Percentiles rank a stretch among this genome's conserved stretches.
Conservation (phyloP, 805 yeast species). For the Kazachstania taianensis region DNA sequence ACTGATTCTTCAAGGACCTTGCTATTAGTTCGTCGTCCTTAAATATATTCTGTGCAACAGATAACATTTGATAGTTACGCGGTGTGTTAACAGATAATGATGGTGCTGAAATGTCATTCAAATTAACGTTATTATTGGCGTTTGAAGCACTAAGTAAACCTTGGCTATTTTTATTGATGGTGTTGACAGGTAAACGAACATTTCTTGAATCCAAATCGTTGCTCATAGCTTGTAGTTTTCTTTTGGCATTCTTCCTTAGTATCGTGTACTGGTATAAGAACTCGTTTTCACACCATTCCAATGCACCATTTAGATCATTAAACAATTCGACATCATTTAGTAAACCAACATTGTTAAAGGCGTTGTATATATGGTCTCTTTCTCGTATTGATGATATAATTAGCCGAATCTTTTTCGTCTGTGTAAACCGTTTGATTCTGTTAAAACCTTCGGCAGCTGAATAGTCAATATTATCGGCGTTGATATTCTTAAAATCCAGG, state of each 20-base stretch:
- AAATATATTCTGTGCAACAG: constrained; percentile 31
- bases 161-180: background rate
- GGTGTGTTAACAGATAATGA: constrained; percentile 31
- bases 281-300: constrained; percentile 95
- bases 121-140: background rate
- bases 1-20: constrained; percentile 12
- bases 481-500: constrained; percentile 75
- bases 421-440: constrained; percentile 68
- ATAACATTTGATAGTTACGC: constrained; percentile 32
- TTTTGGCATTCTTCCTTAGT: constrained; percentile 23
- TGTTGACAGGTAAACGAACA: background rate
- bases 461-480: constrained; percentile 64
- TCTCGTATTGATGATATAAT: constrained; percentile 70
- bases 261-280: constrained; percentile 42
- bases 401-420: constrained; percentile 57
- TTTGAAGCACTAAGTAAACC: background rate
- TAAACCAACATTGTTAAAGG: constrained; percentile 75
- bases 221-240: constrained; percentile 4
- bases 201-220: background rate
- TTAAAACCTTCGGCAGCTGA: constrained; percentile 95
- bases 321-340: constrained; percentile 56
- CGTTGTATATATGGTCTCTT: constrained; percentile 53
- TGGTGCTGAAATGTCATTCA: too few relatives aligned
- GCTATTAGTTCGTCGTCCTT: constrained; percentile 24
- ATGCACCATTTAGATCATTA: constrained; percentile 69